A percentile compares a stretch with the other conserved stretches of the same genome.
Conservation (phyloP, 306 rosid genomes). For the Astragalus membranaceus region DNA sequence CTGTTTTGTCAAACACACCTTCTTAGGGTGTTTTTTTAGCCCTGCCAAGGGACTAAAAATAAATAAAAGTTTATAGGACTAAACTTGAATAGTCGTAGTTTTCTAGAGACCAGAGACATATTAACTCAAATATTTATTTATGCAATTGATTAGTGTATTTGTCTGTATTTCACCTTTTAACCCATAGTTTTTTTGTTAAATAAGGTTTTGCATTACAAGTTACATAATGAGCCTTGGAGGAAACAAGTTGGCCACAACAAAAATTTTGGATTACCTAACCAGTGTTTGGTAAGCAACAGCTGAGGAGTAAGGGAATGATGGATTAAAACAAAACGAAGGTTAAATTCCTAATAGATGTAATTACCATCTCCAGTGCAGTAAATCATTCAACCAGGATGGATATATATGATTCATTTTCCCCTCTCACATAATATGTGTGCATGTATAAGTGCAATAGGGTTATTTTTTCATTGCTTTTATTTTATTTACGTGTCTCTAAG, state of each 20-base stretch:
- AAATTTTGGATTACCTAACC: slow-evolving; percentile 57
- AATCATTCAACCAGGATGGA: slow-evolving; percentile 7
- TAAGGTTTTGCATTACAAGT: slow-evolving; percentile 81
- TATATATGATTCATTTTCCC: slow-evolving; percentile 12
- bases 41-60: too few relatives aligned
- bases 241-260: slow-evolving; percentile 35
- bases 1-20: not conserved
- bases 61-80: too few relatives aligned
- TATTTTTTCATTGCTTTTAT: too few relatives aligned
- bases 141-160: not conserved
- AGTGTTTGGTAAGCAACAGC: slow-evolving; percentile 43
- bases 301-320: slow-evolving; percentile 19
- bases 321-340: slow-evolving; percentile 5
- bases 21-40: not conserved
- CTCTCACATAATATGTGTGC: slow-evolving; percentile 10
- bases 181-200: slow-evolving; percentile 11
- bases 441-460: not conserved
- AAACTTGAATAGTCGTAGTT: too few relatives aligned
- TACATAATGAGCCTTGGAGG: slow-evolving; percentile 88
- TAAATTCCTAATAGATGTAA: slow-evolving; percentile 13
- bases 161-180: slow-evolving; percentile 5
- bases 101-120: too few relatives aligned
- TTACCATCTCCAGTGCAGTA: slow-evolving; percentile 5
- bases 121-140: not conserved
- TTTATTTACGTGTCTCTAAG: not conserved